phyloP scores from a whole-genome alignment of 371 early-diverging fungal genomes.

The Batkoa obscura region DNA sequence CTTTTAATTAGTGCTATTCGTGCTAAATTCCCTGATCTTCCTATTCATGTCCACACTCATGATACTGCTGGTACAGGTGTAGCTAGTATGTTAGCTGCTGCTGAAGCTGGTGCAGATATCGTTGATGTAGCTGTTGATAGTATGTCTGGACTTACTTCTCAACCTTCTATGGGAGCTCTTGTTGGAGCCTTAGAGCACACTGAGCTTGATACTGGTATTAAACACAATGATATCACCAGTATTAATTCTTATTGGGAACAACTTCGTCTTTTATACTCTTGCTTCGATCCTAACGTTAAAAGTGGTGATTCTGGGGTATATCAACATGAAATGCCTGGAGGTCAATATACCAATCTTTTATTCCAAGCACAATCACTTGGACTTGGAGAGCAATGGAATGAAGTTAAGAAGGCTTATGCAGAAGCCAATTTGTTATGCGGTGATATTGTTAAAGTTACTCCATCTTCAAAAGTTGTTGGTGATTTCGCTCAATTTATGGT shows the following conservation, averaged over 20 bases:
- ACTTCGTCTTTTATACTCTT: constrained; percentile 74
- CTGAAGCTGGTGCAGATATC: constrained; percentile 86
- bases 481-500: constrained; percentile 96
- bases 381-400: constrained; percentile 79
- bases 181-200: constrained; percentile 65
- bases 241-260: constrained; percentile 93
- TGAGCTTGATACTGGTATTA: constrained; percentile 59
- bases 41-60: constrained; percentile 91
- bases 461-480: constrained; percentile 91
- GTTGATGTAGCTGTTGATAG: constrained; percentile 81
- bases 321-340: constrained; percentile 92
- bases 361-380: constrained; percentile 90
- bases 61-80: constrained; percentile 94
- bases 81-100: constrained; percentile 79
- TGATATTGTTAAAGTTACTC: constrained; percentile 92
- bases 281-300: constrained; percentile 82
- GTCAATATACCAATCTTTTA: constrained; percentile 89
- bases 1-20: constrained; percentile 66
- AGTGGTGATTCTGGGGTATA: constrained; percentile 79
- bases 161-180: constrained; percentile 90
- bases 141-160: constrained; percentile 91
- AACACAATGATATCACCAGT: constrained; percentile 46
- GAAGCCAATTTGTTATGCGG: constrained; percentile 84
- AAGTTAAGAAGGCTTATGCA: constrained; percentile 79
- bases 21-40: constrained; percentile 68